Conservation (phyloP, 768 basidiomycete species). For the Cystoderma amianthinum region DNA sequence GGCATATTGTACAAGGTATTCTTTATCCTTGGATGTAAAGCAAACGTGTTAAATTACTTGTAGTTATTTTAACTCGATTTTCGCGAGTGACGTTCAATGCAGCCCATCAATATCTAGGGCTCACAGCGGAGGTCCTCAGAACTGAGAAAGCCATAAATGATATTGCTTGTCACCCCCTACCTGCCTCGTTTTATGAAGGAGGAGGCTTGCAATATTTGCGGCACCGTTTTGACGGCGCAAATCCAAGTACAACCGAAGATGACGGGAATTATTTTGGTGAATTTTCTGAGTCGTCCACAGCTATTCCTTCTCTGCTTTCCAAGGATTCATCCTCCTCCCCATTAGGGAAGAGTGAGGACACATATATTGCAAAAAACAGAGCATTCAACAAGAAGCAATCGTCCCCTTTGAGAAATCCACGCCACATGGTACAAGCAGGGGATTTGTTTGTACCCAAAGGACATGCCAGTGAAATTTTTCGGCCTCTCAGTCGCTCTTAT, state of each 20-base stretch:
- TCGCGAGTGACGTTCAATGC: constrained; percentile 97
- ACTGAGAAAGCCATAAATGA: constrained; percentile 98
- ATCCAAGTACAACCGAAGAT: constrained; percentile 36
- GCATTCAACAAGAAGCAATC: constrained; percentile 12
- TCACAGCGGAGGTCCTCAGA: constrained; percentile 91
- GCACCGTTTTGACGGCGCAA: constrained; percentile 74
- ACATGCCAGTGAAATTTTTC: constrained; percentile 37
- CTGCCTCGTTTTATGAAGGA: constrained; percentile 84
- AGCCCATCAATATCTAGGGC: constrained; percentile 91
- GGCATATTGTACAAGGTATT: constrained; percentile 89
- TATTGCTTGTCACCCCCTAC: constrained; percentile 92
- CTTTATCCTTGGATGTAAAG: constrained; percentile 4
- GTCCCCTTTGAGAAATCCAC: constrained; percentile 26
- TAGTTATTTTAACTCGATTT: constrained; percentile 92
- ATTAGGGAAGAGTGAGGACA: constrained; percentile 9
- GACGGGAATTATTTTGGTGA: constrained; percentile 55
- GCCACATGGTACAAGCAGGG: constrained; percentile 66
- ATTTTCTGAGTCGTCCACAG: constrained; percentile 18
- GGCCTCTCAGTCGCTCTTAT: constrained; percentile 37
- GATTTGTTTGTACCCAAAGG: constrained; percentile 62
- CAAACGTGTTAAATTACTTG: constrained; percentile 5
- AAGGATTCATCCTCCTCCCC: constrained; percentile 18
- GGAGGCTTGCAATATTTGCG: constrained; percentile 87
- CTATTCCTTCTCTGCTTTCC: constrained; percentile 9
- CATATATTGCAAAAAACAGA: constrained; percentile 2